Evolutionary conservation across 345 rosid genomes (phyloP), one percentile per base, ranked within the genome.

Genomic region (Sisymbrium altissimum): DNA sequence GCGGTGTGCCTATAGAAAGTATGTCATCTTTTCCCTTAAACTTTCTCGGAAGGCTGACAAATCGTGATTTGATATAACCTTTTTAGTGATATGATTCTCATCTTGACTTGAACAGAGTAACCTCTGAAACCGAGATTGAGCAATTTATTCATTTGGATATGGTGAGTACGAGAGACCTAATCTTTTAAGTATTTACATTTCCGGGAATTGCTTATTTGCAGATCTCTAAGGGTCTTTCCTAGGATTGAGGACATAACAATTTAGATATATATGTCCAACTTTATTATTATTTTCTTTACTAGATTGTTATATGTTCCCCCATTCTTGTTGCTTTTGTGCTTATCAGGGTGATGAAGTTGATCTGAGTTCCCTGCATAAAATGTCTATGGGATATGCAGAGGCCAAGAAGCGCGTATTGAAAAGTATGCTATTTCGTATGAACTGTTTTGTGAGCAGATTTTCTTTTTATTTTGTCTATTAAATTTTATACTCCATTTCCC

Each of bases 121-220:
- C 84, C 71, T 66, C 83, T 6, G 77, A 83, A 36, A 72, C 91
- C 25, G 69, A 70, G 60, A 85, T 92, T n/a, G 85, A 87, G 55
- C 69, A 83, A 17, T 84, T 87, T 68, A 84, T 92, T 75, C 89
- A 83, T 74, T 64, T 88, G 92, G 89, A 95, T 84, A 32, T 92
- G 93, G 97, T 95, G 85, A 78, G 86, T 71, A 41, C 6, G 39
- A 41, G 64, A 66, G 23, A 9, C 54, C 43, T 32, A 27, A 13
- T 48, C 12, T 40, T 33, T 19, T 35, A 62, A 29, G 46, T 29
- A 43, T n/a, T 33, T 61, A 36, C 79, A 58, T 59, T 67, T 48
- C 6, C 29, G 3, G 3, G 27, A 15, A 21, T 59, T 61, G 23
- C 46, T 27, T 30, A 17, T 57, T 21, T 40, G 44, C 9, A 43